phyloP scores from a whole-genome alignment of 768 basidiomycete genomes.

The Mrakia hoshinonis region DNA sequence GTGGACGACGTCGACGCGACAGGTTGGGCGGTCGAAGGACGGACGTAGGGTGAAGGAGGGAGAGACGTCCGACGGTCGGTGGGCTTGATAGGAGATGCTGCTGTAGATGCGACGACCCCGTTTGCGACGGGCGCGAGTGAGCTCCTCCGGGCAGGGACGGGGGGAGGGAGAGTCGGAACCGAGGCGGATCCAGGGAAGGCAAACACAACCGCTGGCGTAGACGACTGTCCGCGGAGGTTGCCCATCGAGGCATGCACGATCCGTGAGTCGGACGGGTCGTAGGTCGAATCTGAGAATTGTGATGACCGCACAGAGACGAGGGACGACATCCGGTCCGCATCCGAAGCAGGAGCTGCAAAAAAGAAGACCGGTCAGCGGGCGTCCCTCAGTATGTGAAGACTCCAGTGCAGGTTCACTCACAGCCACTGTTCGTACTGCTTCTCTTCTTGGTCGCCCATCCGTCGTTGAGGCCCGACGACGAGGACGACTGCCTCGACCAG shows the following conservation, averaged over 20 bases:
- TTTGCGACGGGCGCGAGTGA: not conserved
- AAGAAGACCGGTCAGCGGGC: too few species aligned
- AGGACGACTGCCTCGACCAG: not conserved
- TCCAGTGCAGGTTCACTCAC: too few species aligned
- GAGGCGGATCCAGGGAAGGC: not conserved
- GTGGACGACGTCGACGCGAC: not conserved
- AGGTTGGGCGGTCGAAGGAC: not conserved
- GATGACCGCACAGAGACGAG: not conserved
- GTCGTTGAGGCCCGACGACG: not conserved
- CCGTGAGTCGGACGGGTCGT: slow-evolving; percentile 5
- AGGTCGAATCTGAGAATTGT: not conserved
- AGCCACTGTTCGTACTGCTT: not conserved
- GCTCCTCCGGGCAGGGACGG: not conserved
- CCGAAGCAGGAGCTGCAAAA: not conserved
- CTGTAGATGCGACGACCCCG: not conserved
- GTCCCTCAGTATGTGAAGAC: too few species aligned
- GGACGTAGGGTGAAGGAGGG: slow-evolving; percentile 2
- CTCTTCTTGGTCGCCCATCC: not conserved
- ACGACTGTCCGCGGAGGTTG: not conserved
- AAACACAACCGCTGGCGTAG: not conserved
- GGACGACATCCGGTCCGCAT: not conserved
- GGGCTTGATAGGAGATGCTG: not conserved
- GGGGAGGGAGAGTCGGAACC: not conserved
- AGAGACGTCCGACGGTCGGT: not conserved
- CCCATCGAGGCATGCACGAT: slow-evolving; percentile 3